Evolutionary conservation across 2,329 filamentous ascomycete species (phyloP).

Genomic region (Aspergillus sp.): DNA sequence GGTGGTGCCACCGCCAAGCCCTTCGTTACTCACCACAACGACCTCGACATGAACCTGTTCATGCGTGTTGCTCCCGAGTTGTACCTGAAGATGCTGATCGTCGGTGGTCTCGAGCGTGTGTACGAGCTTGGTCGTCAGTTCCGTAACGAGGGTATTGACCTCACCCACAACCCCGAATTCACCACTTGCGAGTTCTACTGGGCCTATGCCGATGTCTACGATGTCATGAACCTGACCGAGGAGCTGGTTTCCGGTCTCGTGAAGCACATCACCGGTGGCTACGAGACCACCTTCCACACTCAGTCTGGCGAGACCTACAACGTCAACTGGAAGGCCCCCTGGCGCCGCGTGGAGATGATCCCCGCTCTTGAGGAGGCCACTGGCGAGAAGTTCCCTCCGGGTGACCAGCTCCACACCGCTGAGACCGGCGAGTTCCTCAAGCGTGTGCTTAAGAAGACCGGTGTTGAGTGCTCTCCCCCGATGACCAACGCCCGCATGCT

Average conservation of each 20-base stretch:
- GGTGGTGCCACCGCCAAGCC: constrained; percentile 95
- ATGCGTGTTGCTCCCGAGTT: constrained; percentile 94
- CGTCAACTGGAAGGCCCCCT: constrained; percentile 95
- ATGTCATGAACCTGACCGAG: constrained; percentile 88
- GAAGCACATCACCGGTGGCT: constrained; percentile 82
- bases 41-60: constrained; percentile 90
- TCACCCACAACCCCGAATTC: constrained; percentile 98
- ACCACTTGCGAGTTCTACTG: constrained; percentile 97
- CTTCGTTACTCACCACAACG: constrained; percentile 95
- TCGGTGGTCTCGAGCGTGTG: constrained; percentile 90
- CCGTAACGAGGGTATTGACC: constrained; percentile 86
- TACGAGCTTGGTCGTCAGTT: constrained; percentile 97
- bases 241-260: constrained; percentile 88
- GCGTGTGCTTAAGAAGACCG: constrained; percentile 80
- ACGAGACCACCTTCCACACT: constrained; percentile 82
- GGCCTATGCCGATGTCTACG: constrained; percentile 89
- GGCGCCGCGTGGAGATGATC: constrained; percentile 95
- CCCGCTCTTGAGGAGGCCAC: constrained; percentile 83
- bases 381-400: constrained; percentile 90
- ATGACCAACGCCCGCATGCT: constrained; percentile 95
- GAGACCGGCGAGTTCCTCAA: constrained; percentile 89
- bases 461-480: constrained; percentile 85
- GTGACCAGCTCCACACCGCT: constrained; percentile 82
- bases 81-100: constrained; percentile 93
- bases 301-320: constrained; percentile 82